These are phyloP conservation scores for Lactifluus piperatus DNA, from an alignment of 768 basidiomycete species.

Conservation along the genomic window DNA sequence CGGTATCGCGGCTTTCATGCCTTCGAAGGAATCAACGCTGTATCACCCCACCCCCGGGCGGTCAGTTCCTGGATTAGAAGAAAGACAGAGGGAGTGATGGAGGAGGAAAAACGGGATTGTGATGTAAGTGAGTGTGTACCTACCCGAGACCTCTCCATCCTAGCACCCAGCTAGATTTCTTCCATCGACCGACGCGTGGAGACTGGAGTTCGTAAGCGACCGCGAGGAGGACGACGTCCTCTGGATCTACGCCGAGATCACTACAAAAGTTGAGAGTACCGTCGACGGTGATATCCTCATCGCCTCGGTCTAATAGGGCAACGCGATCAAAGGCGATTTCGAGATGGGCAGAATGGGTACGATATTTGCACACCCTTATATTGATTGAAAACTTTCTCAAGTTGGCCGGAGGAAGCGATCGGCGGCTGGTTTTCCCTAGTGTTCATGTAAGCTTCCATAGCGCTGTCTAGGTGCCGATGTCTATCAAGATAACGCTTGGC, in stretches of 20 bases:
- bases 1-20: constrained; percentile 49
- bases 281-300: constrained; percentile 60
- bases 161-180: constrained; percentile 60
- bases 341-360: background rate
- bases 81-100: background rate
- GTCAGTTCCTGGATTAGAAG: background rate
- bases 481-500: constrained; percentile 63
- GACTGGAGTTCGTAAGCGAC: constrained; percentile 78
- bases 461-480: constrained; percentile 61
- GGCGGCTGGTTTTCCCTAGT: constrained; percentile 31
- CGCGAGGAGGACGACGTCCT: constrained; percentile 75
- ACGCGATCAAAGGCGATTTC: background rate
- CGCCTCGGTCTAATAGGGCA: constrained; percentile 39
- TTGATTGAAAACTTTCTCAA: constrained; percentile 33
- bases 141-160: constrained; percentile 74
- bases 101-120: too few relatives aligned
- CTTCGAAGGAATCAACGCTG: constrained; percentile 58
- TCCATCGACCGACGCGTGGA: constrained; percentile 65
- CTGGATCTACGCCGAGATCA: constrained; percentile 61
- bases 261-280: constrained; percentile 74
- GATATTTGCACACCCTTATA: constrained; percentile 33
- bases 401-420: constrained; percentile 27
- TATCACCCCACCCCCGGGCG: background rate
- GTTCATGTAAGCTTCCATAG: constrained; percentile 65
- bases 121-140: constrained; percentile 22